Evolutionary conservation across 345 rosid species (phyloP).

Genomic region (Salix exigua): DNA sequence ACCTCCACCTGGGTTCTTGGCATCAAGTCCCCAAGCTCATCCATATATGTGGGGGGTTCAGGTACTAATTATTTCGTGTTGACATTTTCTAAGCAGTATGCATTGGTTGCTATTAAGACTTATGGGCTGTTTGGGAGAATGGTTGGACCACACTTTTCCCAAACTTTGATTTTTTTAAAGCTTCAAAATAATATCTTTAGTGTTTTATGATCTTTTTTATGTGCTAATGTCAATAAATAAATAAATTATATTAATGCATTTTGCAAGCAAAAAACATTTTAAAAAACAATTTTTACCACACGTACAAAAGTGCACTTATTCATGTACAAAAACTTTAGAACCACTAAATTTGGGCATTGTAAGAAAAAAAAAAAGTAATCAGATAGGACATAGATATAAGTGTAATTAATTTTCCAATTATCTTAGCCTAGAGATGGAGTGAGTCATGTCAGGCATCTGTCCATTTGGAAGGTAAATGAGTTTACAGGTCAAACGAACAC

Average conservation of each 20-base stretch:
- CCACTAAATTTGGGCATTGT: not conserved
- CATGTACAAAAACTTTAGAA: not conserved
- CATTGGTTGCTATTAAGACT: not conserved
- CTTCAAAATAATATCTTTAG: too few relatives aligned
- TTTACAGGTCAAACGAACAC: not conserved
- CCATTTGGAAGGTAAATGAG: not conserved
- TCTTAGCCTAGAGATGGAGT: not conserved
- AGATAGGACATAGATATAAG: not conserved
- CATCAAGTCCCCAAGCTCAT: slow-evolving; percentile 95
- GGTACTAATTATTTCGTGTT: slow-evolving; percentile 36
- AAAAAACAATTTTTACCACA: too few relatives aligned
- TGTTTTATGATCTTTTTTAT: too few relatives aligned
- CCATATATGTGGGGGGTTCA: slow-evolving; percentile 99
- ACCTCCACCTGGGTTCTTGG: slow-evolving; percentile 92
- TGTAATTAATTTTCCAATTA: not conserved
- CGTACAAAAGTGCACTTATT: not conserved
- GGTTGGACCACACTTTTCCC: too few relatives aligned
- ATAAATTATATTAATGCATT: too few relatives aligned
- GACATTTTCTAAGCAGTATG: not conserved
- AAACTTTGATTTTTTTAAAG: too few relatives aligned
- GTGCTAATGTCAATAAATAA: too few relatives aligned
- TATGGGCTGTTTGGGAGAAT: too few relatives aligned
- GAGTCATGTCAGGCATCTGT: not conserved
- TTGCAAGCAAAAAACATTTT: too few relatives aligned
- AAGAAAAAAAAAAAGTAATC: not conserved